Evolutionary conservation across 1,284 basidiomycete species (phyloP).

Genomic region (Sanguinoderma infundibulare): DNA sequence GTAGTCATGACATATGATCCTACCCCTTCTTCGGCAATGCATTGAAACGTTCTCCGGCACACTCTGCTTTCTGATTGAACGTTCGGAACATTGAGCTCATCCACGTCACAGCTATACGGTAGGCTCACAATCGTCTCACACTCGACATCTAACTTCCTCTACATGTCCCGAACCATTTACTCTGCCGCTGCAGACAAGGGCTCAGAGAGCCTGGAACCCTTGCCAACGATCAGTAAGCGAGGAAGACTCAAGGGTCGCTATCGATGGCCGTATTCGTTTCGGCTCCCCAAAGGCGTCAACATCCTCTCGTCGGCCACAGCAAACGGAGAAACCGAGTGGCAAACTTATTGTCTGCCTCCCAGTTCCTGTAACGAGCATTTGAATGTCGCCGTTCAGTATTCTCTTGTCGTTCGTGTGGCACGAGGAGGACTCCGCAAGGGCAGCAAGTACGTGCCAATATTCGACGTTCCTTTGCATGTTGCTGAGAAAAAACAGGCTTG

Average conservation of each 20-base stretch:
- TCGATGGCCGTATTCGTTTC: slow-evolving; percentile 51
- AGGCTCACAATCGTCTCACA: slow-evolving; percentile 19
- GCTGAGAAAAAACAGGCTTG: slow-evolving; percentile 19
- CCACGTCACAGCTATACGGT: slow-evolving; percentile 31
- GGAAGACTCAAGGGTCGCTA: slow-evolving; percentile 50
- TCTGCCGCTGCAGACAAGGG: slow-evolving; percentile 12
- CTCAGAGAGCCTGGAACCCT: background rate
- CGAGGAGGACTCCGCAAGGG: slow-evolving; percentile 42
- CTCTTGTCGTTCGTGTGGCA: slow-evolving; percentile 49
- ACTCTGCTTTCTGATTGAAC: background rate
- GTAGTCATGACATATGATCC: background rate
- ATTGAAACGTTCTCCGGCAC: background rate
- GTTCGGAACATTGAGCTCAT: background rate
- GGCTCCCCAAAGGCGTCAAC: slow-evolving; percentile 45
- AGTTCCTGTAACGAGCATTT: slow-evolving; percentile 50
- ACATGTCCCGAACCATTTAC: slow-evolving; percentile 36
- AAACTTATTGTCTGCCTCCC: slow-evolving; percentile 47
- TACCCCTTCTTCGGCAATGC: background rate
- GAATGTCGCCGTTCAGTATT: slow-evolving; percentile 54
- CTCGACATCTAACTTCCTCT: slow-evolving; percentile 39
- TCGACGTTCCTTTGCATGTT: background rate
- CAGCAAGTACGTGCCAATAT: slow-evolving; percentile 27
- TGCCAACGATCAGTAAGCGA: slow-evolving; percentile 28
- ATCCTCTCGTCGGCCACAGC: slow-evolving; percentile 20
- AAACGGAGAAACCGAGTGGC: slow-evolving; percentile 10